These are phyloP conservation scores for Recurvomyces mirabilis DNA, from an alignment of 495 filamentous ascomycete genomes.

Conservation along the genomic window DNA sequence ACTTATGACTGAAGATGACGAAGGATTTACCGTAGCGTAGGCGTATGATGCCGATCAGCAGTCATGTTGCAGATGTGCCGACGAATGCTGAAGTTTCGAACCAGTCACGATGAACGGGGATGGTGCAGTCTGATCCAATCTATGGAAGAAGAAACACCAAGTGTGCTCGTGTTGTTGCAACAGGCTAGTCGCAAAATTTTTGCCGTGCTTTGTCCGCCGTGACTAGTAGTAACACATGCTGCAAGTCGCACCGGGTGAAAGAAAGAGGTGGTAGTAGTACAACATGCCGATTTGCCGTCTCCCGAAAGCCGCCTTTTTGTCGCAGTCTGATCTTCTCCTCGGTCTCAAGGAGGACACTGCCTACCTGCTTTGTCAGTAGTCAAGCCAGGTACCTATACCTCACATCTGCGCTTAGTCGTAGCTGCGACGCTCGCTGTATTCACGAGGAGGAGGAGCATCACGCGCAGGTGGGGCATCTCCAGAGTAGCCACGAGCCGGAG, in stretches of 20 bases:
- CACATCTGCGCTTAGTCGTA: slow-evolving; percentile 15
- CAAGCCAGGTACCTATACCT: slow-evolving; percentile 15
- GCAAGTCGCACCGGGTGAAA: slow-evolving; percentile 8
- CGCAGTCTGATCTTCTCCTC: slow-evolving; percentile 7
- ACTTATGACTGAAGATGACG: too few species aligned
- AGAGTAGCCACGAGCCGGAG: slow-evolving; percentile 17
- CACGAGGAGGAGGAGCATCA: slow-evolving; percentile 15
- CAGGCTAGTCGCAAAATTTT: background rate
- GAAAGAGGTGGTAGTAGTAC: slow-evolving; percentile 5
- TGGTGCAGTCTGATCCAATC: slow-evolving; percentile 12
- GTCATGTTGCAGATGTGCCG: background rate
- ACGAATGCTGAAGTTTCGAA: background rate
- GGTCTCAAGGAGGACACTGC: slow-evolving; percentile 8
- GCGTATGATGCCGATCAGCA: too few species aligned
- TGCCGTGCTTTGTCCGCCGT: slow-evolving; percentile 1
- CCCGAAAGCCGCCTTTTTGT: slow-evolving; percentile 10
- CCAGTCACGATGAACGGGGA: slow-evolving; percentile 3
- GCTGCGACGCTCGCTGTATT: slow-evolving; percentile 14
- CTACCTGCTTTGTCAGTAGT: slow-evolving; percentile 14
- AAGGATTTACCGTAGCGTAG: too few species aligned
- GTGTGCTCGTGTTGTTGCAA: background rate
- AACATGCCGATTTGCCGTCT: slow-evolving; percentile 16
- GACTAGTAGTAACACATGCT: slow-evolving; percentile 14
- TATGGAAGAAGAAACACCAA: slow-evolving; percentile 2
- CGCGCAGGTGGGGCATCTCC: too few species aligned